Base-by-base conservation (phyloP, 306 rosid species). In the Cucumis cinereus region DNA sequence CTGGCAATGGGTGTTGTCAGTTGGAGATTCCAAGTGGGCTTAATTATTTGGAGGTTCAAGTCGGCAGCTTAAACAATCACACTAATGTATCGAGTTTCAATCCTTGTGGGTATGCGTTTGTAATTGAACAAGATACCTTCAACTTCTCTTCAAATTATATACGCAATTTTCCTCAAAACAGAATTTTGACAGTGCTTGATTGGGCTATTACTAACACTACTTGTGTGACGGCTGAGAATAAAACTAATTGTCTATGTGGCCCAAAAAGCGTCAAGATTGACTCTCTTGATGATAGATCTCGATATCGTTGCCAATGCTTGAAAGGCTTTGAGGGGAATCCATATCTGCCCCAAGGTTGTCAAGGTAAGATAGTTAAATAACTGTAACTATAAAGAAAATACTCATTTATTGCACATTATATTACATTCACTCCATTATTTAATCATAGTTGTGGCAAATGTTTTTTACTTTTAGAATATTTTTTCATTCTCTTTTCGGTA, bases 241-340 rank as follows among this genome's bases (percentile, higher is more conserved):
- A 74, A 1, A 9, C 70, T 1, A 82, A 49, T 30, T 79, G 72
- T 36, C 58, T 81, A 0, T 83, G 86, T 59, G 50, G 57, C n/a
- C 74, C 45, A 0, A 70, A 60, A 0, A 71, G 78, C n/a, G 54
- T 40, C 41, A 57, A 61, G 16, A 30, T 59, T 16, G 15, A 52
- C 1, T 14, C 19, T 23, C 2, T n/a, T 0, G 72, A 15, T 23
- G 40, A 24, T 8, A 77, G 72, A 1, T 4, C 9, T 57, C 87
- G 84, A 12, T 86, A 88, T 24, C 79, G 55, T 13, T 88, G 92
- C 74, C 64, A 49, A 22, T 84, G 90, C 75, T 61, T 30, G 16
- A 1, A 19, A 1, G 90, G 90, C 3, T 88, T 35, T 28, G 23
- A 33, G 6, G 92, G 92, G 17, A 88, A 79, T 49, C 88, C 86